A percentile compares a stretch with the other conserved stretches of the same genome.
Conservation (phyloP, 352 stramenopile genomes). For the Phytophthora chlamydospora region DNA sequence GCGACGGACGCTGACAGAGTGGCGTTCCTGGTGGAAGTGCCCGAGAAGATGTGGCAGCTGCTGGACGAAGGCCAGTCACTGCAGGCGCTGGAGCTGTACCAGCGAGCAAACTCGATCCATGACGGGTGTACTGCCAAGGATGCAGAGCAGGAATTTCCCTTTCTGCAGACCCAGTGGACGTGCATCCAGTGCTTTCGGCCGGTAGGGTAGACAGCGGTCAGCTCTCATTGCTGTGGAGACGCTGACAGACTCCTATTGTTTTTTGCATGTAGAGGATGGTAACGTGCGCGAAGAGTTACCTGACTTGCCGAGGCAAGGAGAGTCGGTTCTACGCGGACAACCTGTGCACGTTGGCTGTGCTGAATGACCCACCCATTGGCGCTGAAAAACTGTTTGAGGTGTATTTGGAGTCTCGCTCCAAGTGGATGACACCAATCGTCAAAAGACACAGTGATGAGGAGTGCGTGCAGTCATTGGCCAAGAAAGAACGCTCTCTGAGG, state of each 20-base stretch:
- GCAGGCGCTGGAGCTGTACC: slow-evolving; percentile 55
- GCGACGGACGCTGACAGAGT: slow-evolving; percentile 40
- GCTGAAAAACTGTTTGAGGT: slow-evolving; percentile 44
- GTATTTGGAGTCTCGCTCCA: slow-evolving; percentile 59
- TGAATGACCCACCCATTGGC: slow-evolving; percentile 35
- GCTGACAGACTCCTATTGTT: slow-evolving; percentile 12
- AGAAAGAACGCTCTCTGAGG: slow-evolving; percentile 47
- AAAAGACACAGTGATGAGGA: slow-evolving; percentile 17
- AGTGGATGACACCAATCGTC: slow-evolving; percentile 49
- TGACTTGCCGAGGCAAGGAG: slow-evolving; percentile 59
- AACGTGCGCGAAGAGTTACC: slow-evolving; percentile 46
- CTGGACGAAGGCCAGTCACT: slow-evolving; percentile 70
- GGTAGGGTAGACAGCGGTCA: slow-evolving; percentile 29
- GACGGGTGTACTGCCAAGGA: slow-evolving; percentile 19
- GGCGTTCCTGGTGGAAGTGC: slow-evolving; percentile 56
- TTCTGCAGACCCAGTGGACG: slow-evolving; percentile 69
- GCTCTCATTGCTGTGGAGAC: not conserved
- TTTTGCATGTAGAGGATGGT: slow-evolving; percentile 53
- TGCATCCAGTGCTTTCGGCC: slow-evolving; percentile 68
- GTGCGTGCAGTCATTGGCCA: slow-evolving; percentile 7
- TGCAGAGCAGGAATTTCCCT: slow-evolving; percentile 50
- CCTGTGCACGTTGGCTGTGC: slow-evolving; percentile 53
- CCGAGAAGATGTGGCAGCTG: slow-evolving; percentile 73
- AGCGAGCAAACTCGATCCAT: slow-evolving; percentile 43
- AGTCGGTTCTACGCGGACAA: slow-evolving; percentile 73